Conservation (phyloP, 495 filamentous ascomycete genomes). For the Gamarada debralockiae region DNA sequence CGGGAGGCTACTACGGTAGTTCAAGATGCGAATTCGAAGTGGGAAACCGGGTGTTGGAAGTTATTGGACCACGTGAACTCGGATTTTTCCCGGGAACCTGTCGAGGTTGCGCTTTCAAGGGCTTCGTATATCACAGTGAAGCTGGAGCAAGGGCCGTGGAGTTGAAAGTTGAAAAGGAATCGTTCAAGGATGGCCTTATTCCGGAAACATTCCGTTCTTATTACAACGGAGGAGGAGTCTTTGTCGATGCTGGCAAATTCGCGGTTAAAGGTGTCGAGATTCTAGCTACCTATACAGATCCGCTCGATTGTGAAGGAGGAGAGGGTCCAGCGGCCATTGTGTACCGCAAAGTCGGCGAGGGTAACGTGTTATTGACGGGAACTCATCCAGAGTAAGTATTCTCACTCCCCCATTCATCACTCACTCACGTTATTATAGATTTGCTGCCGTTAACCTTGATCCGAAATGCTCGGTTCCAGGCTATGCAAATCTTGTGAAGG, state of each 20-base stretch:
- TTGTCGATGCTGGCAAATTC: conserved; percentile 69
- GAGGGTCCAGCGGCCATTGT: conserved; percentile 69
- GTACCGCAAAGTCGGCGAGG: conserved; percentile 85
- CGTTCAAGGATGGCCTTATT: conserved; percentile 44
- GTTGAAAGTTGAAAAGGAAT: conserved; percentile 59
- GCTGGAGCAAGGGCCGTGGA: conserved; percentile 71
- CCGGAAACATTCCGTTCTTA: conserved; percentile 65
- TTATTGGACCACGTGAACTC: conserved; percentile 81
- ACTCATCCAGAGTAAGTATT: conserved; percentile 86
- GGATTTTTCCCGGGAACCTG: conserved; percentile 85
- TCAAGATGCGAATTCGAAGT: conserved; percentile 86
- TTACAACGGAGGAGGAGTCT: conserved; percentile 96
- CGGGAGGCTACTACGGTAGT: conserved; percentile 89
- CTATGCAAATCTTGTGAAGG: conserved; percentile 65
- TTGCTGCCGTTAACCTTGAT: conserved; percentile 75
- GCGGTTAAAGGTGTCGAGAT: conserved; percentile 68
- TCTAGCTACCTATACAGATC: conserved; percentile 73
- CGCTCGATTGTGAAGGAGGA: conserved; percentile 75
- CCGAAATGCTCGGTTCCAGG: conserved; percentile 55
- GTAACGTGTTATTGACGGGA: conserved; percentile 74
- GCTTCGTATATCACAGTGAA: conserved; percentile 91
- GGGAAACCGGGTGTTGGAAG: conserved; percentile 74
- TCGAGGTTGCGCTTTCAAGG: conserved; percentile 81
- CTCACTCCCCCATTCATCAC: neutral
- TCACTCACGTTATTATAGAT: conserved; percentile 55